Percentiles rank a stretch among this genome's conserved stretches.
Evolutionary conservation across 306 rosid genomes (phyloP).

Genomic region (Sicyos baderoa): DNA sequence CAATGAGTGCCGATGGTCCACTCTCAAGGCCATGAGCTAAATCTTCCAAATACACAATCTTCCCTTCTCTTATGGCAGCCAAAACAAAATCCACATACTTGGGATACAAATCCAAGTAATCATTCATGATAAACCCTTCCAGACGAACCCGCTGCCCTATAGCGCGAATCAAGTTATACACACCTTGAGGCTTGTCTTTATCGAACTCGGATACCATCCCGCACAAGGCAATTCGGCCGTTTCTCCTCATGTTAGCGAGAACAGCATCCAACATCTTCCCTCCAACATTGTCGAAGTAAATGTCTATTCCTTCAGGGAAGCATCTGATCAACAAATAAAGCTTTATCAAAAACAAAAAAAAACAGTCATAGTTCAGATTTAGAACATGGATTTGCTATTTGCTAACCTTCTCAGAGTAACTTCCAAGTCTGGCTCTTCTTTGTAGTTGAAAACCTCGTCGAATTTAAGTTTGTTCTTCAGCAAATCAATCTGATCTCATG

Average conservation of each 20-base stretch:
- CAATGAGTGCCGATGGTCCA: constrained; percentile 29
- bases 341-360: too few relatives aligned
- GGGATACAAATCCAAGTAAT: constrained; percentile 36
- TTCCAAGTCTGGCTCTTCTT: constrained; percentile 20
- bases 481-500: constrained; percentile 16
- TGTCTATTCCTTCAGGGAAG: constrained; percentile 54
- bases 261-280: constrained; percentile 57
- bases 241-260: constrained; percentile 40
- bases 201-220: constrained; percentile 60
- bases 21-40: constrained; percentile 33
- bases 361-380: not conserved
- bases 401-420: constrained; percentile 19
- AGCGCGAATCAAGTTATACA: constrained; percentile 33
- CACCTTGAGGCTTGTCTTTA: constrained; percentile 43
- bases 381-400: not conserved
- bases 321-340: constrained; percentile 23
- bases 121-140: constrained; percentile 43
- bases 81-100: constrained; percentile 49
- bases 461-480: constrained; percentile 21
- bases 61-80: constrained; percentile 48
- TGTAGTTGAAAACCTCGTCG: constrained; percentile 23
- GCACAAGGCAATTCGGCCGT: constrained; percentile 39
- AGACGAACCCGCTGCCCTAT: constrained; percentile 30
- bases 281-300: constrained; percentile 64
- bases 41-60: constrained; percentile 30